These are phyloP conservation scores for Phycomyces blakesleeanus DNA, from an alignment of 192 early-diverging fungal species.

Conservation along the genomic window DNA sequence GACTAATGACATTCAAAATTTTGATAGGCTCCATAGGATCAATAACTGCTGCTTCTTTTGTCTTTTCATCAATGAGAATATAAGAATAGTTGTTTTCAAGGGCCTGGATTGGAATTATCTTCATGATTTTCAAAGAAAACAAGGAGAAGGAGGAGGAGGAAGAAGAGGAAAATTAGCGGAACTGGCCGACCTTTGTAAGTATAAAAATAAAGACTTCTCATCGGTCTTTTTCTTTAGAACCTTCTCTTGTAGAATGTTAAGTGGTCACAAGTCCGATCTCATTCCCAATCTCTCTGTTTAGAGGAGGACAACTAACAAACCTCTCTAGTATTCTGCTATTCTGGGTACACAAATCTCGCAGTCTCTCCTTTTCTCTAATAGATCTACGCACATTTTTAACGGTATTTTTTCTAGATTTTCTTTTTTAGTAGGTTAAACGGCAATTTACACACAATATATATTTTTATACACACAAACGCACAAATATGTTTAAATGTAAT, in stretches of 20 bases:
- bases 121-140: constrained; percentile 36
- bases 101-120: constrained; percentile 58
- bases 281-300: neutral
- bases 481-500: too few relatives aligned
- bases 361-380: too few relatives aligned
- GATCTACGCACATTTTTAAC: too few relatives aligned
- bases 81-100: constrained; percentile 90
- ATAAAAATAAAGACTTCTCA: constrained; percentile 4
- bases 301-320: too few relatives aligned
- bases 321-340: neutral
- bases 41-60: constrained; percentile 66
- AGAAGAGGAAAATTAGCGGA: constrained; percentile 1
- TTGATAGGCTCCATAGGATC: constrained; percentile 86
- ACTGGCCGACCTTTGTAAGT: constrained; percentile 1
- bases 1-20: constrained; percentile 52
- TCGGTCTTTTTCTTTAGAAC: constrained; percentile 12
- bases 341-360: neutral
- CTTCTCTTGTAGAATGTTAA: constrained; percentile 12
- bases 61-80: constrained; percentile 68
- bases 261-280: constrained; percentile 4
- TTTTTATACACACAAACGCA: too few relatives aligned
- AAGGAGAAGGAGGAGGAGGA: constrained; percentile 9
- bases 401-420: too few relatives aligned
- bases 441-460: too few relatives aligned
- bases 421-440: too few relatives aligned